Evolutionary conservation across 2,329 filamentous ascomycete species (phyloP), one percentile per base, ranked within the genome.

Genomic region (Penicillium rolfsii): DNA sequence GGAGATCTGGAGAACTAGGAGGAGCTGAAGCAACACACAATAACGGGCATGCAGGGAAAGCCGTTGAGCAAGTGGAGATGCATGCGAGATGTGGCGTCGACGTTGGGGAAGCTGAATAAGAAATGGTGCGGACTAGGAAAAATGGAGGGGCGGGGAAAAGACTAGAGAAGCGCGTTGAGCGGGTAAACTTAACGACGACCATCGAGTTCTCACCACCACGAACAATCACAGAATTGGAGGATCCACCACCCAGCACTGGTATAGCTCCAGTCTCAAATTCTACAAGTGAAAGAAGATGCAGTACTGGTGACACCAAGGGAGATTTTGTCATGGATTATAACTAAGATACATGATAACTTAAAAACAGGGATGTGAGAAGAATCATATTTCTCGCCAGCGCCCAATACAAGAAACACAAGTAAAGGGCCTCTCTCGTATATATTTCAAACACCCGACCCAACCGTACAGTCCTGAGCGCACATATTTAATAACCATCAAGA

Each of bases 281-380:
- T 45, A 14, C 5, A 11, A 26, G 5, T 11, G 9, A 16, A 28
- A n/a, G 11, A 28, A 8, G n/a, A n/a, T 16, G 9, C 7, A 26
- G 3, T 6, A 28, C n/a, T 19, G 30, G 12, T 0, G 12, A 40
- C 50, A 40, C 36, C 22, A 40, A 40, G 11, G 33, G 8, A 38
- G 40, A 40, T 38, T 38, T 40, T 53, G 12, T 53, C 22, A 30
- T 53, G 45, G 45, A 64, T 64, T 64, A 64, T 35, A 57, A 52
- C 41, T 58, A 41, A 52, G 40, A 52, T 64, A 65, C 57, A 62
- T 48, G 52, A 54, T 59, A 59, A 58, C 12, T 57, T 60, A 30
- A 40, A 41, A 58, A 60, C 48, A 61, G 43, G 48, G 49, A 60
- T 48, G 24, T 28, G 22, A 41, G 22, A 52, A 55, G 7, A 58